Evolutionary conservation across 2,329 filamentous ascomycete species (phyloP), one percentile per base, ranked within the genome.

Genomic region (Trichophyton rubrum): DNA sequence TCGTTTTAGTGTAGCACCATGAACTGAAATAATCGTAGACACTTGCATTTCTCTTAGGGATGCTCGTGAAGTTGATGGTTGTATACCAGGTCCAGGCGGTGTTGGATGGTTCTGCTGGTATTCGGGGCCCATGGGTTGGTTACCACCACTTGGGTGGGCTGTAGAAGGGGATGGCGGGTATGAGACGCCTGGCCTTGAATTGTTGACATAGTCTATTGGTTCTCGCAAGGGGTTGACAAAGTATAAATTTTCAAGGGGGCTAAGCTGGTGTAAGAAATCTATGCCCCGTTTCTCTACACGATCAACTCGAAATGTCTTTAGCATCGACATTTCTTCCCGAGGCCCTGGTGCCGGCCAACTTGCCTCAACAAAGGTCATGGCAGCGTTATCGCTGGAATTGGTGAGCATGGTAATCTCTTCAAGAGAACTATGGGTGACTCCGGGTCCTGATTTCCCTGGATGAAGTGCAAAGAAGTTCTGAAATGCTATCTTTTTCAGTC

Each of bases 391-490:
- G 7, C 73, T 68, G 2, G 73, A 73, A n/a, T 73, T 77, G 65
- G 79, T 82, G 40, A 86, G 72, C 30, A 81, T 71, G 0, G 78
- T 80, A n/a, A 83, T 62, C 51, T 82, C 78, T 61, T 79, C 72
- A 11, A 80, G 66, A 0, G 61, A 66, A 0, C 66, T 60, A 0
- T 69, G 64, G 56, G 82, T 74, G 11, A 81, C 70, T 0, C 78
- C 71, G 0, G 72, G 40, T 5, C 77, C 71, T 57, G 82, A 74
- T 9, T 78, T 77, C 13, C 75, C 73, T 1, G 74, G 73, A 62
- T 82, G 79, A 1, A 77, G 74, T 0, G 81, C 78, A 64, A 82
- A 84, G 41, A 84, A 72, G 64, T 86, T 85, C 63, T 83, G 79
- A 11, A 85, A 67, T 0, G 75, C 77, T 2, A 85, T 60, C 58